Base-by-base conservation (phyloP, 129 eudicot genomes). In the Lactuca sativa region DNA sequence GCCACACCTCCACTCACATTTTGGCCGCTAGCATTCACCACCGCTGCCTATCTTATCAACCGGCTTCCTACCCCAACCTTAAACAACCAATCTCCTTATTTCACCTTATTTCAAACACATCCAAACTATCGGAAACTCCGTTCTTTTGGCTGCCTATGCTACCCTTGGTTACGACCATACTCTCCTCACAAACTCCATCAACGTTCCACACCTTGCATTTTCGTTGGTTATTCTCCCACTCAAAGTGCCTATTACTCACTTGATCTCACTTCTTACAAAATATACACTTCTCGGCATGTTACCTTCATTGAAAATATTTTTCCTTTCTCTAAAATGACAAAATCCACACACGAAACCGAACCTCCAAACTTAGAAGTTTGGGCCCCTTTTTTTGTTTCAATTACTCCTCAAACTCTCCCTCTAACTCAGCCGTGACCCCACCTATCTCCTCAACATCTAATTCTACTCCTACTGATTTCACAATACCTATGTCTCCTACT, bases 141-240 rank as follows among this genome's bases (percentile, higher is more conserved):
- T 10, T 11, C 41, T n/a, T 66, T 66, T 66, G 71, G 56, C 53
- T 74, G 51, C 32, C 10, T 59, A 41, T 74, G 70, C 36, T 51
- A 33, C 16, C 64, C 37, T 51, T 67, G 61, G 62, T 52, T 66
- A 47, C 32, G 59, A 32, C 47, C 56, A 66, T 62, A 36, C 51
- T 62, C 67, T 16, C 63, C 63, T 58, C 63, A 58, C 63, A 58
- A 58, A 58, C 37, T 21, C 33, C 12, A 58, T 32, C 33, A 18
- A 58, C 63, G 2, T 10, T 58, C 63, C n/a, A 34, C 67, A 6
- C 67, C 67, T 11, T 18, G 43, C 5, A 38, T 4, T 38, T 38
- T 38, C 7, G 4, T 38, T 38, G 43, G 43, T 38, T 38, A 38
- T 38, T 38, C 43, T 38, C 43, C 43, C 43, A 38, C 43, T 38